Evolutionary conservation across 108 stramenopile species (phyloP).

Genomic region (Stephanodiscus minutulus): DNA sequence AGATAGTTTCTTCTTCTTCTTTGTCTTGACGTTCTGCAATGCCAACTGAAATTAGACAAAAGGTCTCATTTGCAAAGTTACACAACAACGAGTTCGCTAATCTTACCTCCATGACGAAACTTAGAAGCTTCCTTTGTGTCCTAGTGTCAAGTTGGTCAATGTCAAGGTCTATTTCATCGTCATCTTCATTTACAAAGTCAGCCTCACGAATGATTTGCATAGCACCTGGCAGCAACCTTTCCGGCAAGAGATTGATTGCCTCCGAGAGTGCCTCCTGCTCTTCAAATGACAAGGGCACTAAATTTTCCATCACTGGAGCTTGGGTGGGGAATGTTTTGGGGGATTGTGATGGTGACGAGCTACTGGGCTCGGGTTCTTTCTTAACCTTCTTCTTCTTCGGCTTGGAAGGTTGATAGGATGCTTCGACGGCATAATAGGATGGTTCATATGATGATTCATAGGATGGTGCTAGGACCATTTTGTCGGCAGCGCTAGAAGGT

Average conservation of each 20-base stretch:
- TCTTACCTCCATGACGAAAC: slow-evolving; percentile 85
- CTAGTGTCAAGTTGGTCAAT: slow-evolving; percentile 76
- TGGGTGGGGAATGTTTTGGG: slow-evolving; percentile 27
- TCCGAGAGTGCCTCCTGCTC: slow-evolving; percentile 86
- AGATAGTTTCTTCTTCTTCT: slow-evolving; percentile 48
- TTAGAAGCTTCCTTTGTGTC: slow-evolving; percentile 80
- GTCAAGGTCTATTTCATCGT: slow-evolving; percentile 87
- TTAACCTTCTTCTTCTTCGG: slow-evolving; percentile 67
- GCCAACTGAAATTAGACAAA: slow-evolving; percentile 36
- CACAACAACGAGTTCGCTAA: slow-evolving; percentile 1
- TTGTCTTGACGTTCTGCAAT: slow-evolving; percentile 32
- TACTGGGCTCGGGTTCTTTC: slow-evolving; percentile 23
- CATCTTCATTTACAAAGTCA: slow-evolving; percentile 72
- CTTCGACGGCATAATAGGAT: not conserved
- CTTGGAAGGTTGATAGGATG: slow-evolving; percentile 18
- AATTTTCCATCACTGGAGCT: slow-evolving; percentile 50
- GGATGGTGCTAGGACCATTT: not conserved
- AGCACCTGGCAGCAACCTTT: slow-evolving; percentile 62
- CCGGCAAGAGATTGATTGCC: slow-evolving; percentile 71
- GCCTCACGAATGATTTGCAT: slow-evolving; percentile 87
- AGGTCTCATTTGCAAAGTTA: slow-evolving; percentile 12
- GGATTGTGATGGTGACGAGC: slow-evolving; percentile 1
- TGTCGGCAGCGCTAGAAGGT: not conserved
- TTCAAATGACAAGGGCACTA: slow-evolving; percentile 61
- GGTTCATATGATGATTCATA: slow-evolving; percentile 3